These are phyloP conservation scores for Diaporthe velutina DNA, from an alignment of 2,329 filamentous ascomycete species.

Conservation along the genomic window DNA sequence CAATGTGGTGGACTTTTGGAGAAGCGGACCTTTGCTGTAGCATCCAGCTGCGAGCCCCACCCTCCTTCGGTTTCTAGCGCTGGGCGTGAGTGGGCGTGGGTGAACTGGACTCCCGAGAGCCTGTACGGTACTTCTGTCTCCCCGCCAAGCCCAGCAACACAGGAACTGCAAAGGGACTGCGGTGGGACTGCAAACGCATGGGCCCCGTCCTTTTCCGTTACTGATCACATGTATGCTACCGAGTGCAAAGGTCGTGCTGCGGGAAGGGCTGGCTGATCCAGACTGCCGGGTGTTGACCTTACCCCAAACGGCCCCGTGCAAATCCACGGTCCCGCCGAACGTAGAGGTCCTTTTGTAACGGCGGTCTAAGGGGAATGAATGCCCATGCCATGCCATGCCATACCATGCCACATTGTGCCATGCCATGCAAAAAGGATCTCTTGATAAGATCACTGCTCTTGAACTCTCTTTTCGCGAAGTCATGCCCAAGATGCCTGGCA, in stretches of 20 bases:
- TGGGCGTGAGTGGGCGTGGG: background rate
- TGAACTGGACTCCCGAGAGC: constrained; percentile 1
- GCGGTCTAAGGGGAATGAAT: background rate
- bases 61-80: constrained; percentile 25
- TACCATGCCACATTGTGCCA: background rate
- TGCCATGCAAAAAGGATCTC: background rate
- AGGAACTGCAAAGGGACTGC: background rate
- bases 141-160: constrained; percentile 23
- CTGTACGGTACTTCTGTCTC: constrained; percentile 34
- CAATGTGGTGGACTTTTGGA: constrained; percentile 34
- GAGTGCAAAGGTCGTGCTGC: background rate
- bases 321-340: background rate
- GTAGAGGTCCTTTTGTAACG: constrained; percentile 7
- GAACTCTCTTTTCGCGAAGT: background rate
- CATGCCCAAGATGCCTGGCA: background rate
- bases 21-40: constrained; percentile 31
- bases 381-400: background rate
- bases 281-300: constrained; percentile 25
- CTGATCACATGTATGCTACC: background rate
- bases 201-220: background rate
- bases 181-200: background rate
- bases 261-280: constrained; percentile 17
- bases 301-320: constrained; percentile 16
- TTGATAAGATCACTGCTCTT: background rate
- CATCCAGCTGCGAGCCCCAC: constrained; percentile 29